These are phyloP conservation scores for Sherardia arvensis DNA, from an alignment of 257 asterid genomes.

Conservation along the genomic window DNA sequence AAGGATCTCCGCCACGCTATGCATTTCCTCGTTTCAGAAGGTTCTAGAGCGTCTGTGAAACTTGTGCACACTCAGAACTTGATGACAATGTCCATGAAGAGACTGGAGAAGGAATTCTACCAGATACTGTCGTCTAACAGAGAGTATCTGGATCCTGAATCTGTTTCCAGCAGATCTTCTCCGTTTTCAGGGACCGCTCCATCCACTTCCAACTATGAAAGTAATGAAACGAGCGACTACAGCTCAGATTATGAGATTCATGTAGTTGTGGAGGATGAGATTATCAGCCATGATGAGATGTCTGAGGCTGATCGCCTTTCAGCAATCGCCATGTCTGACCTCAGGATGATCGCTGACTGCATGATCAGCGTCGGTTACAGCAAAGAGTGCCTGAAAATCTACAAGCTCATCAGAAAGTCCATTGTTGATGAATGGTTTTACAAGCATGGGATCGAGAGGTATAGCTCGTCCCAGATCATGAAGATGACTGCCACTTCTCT, in stretches of 20 bases:
- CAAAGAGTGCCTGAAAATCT: constrained; percentile 47
- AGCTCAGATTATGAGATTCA: constrained; percentile 13
- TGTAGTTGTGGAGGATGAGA: constrained; percentile 9
- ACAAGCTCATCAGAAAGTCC: constrained; percentile 40
- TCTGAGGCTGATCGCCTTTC: constrained; percentile 28
- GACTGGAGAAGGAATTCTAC: constrained; percentile 52
- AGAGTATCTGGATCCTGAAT: constrained; percentile 41
- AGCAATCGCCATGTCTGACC: constrained; percentile 34
- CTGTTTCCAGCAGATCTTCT: constrained; percentile 41
- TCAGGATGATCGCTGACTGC: constrained; percentile 48
- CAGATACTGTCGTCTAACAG: constrained; percentile 39
- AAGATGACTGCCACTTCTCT: constrained; percentile 29
- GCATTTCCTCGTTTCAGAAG: constrained; percentile 40
- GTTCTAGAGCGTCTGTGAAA: constrained; percentile 24
- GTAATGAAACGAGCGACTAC: constrained; percentile 19
- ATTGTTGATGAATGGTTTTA: constrained; percentile 46
- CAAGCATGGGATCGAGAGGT: constrained; percentile 35
- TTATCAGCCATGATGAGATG: not conserved
- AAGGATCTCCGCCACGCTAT: constrained; percentile 40
- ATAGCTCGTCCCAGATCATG: constrained; percentile 28
- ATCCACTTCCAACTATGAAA: constrained; percentile 29
- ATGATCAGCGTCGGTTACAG: constrained; percentile 59
- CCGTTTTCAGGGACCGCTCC: constrained; percentile 23
- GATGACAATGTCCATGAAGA: constrained; percentile 52
- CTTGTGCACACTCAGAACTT: constrained; percentile 44